These are phyloP conservation scores for Suillus subaureus DNA, from an alignment of 768 basidiomycete species.

Conservation along the genomic window DNA sequence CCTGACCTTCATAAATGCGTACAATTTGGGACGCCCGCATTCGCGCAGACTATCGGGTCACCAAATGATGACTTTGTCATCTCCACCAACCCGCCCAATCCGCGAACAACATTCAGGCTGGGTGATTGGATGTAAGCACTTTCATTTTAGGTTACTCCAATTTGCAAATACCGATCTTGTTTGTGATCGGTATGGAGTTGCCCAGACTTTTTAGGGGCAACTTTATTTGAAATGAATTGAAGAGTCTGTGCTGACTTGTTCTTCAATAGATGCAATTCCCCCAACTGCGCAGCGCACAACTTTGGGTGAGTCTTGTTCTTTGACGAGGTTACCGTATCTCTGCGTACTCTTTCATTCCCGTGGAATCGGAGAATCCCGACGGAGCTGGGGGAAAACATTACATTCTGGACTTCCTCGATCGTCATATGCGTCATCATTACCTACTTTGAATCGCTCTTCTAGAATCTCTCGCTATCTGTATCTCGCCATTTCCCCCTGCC, in stretches of 20 bases:
- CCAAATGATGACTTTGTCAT: constrained; percentile 50
- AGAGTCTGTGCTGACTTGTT: constrained; percentile 18
- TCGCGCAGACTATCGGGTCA: neutral
- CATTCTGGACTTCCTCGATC: neutral
- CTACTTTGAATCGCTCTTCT: constrained; percentile 32
- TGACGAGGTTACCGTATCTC: neutral
- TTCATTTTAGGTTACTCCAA: neutral
- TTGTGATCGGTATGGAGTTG: constrained; percentile 9
- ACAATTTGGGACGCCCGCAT: constrained; percentile 11
- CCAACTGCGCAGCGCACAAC: constrained; percentile 79
- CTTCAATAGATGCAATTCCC: constrained; percentile 58
- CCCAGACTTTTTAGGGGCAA: constrained; percentile 14
- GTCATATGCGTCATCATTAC: constrained; percentile 21
- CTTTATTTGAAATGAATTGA: constrained; percentile 22
- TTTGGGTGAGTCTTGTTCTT: constrained; percentile 65
- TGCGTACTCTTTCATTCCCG: neutral
- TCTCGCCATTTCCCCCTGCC: constrained; percentile 8
- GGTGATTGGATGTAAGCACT: constrained; percentile 78
- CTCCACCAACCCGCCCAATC: constrained; percentile 73
- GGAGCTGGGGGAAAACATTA: neutral
- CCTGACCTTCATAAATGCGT: constrained; percentile 33
- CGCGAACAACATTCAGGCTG: constrained; percentile 62
- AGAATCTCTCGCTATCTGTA: constrained; percentile 4
- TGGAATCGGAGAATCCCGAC: neutral
- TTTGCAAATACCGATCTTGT: constrained; percentile 18